Conservation (phyloP, 129 eudicot species). For the Flaveria linearis region DNA sequence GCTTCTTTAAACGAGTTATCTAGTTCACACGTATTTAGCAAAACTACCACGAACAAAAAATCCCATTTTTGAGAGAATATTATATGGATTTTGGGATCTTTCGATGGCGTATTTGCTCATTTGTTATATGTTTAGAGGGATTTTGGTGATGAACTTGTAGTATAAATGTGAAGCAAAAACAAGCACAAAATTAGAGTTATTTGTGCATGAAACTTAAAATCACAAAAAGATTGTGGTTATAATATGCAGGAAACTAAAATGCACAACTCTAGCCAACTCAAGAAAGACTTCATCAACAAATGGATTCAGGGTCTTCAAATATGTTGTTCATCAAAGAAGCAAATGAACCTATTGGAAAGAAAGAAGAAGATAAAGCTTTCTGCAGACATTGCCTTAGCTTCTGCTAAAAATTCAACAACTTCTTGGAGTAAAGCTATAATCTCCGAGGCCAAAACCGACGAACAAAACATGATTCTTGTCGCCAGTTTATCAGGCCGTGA, state of each 20-base stretch:
- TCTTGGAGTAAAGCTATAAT: constrained; percentile 72
- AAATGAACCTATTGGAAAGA: constrained; percentile 58
- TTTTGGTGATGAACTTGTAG: neutral
- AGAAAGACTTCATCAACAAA: constrained; percentile 57
- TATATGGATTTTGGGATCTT: neutral
- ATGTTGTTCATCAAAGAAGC: constrained; percentile 45
- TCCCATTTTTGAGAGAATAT: neutral
- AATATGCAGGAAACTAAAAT: constrained; percentile 31
- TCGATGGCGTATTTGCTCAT: neutral
- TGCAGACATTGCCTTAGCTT: constrained; percentile 82
- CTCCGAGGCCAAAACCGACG: constrained; percentile 36
- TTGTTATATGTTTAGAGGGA: neutral
- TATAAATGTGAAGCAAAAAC: neutral
- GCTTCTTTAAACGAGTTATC: too few species aligned
- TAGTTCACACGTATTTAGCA: too few species aligned
- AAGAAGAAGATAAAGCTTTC: constrained; percentile 71
- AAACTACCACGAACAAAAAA: too few species aligned
- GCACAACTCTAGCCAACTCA: constrained; percentile 36
- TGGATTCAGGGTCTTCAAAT: constrained; percentile 66
- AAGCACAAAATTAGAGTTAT: neutral
- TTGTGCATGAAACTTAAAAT: neutral
- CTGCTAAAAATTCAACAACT: constrained; percentile 47
- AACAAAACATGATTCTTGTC: constrained; percentile 25
- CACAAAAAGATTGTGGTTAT: neutral
- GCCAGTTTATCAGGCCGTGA: constrained; percentile 31